A percentile compares a stretch with the other conserved stretches of the same genome.
These are phyloP conservation scores for Penicillium goetzii DNA, from an alignment of 495 filamentous ascomycete genomes.

Conservation along the genomic window DNA sequence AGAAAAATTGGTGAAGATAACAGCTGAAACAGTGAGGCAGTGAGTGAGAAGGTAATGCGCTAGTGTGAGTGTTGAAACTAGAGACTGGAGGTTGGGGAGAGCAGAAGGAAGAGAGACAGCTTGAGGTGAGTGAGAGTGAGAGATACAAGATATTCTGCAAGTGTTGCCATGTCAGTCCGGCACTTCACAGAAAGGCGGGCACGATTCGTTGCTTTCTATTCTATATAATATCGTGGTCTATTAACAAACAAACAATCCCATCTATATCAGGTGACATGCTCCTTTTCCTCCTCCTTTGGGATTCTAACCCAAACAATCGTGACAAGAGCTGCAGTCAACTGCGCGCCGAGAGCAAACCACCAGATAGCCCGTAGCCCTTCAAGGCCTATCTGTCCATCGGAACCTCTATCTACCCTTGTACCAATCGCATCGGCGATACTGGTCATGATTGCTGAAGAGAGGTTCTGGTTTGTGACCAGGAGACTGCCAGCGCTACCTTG, in stretches of 20 bases:
- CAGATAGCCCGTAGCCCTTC: conserved; percentile 47
- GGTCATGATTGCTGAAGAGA: conserved; percentile 47
- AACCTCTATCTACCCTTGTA: conserved; percentile 37
- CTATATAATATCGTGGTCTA: neutral
- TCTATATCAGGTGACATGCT: conserved; percentile 42
- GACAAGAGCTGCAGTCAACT: conserved; percentile 43
- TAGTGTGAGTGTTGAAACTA: neutral
- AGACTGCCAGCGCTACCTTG: conserved; percentile 36
- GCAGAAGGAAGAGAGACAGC: neutral
- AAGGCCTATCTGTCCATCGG: conserved; percentile 42
- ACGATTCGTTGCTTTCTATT: neutral
- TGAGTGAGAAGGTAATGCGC: neutral
- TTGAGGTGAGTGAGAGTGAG: neutral
- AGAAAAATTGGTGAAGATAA: neutral
- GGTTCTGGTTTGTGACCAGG: conserved; percentile 34
- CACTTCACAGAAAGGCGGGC: too few species aligned
- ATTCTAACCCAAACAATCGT: conserved; percentile 48
- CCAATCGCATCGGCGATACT: conserved; percentile 51
- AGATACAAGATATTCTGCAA: neutral
- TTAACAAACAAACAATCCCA: neutral
- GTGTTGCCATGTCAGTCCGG: too few species aligned
- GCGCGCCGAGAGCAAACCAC: conserved; percentile 49
- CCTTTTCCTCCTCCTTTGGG: conserved; percentile 54
- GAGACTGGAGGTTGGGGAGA: neutral
- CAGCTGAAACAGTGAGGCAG: neutral